A percentile compares a stretch with the other conserved stretches of the same genome.
Evolutionary conservation across 1,139 yeast genomes (phyloP).

Genomic region (Magnusiomyces ingens): DNA sequence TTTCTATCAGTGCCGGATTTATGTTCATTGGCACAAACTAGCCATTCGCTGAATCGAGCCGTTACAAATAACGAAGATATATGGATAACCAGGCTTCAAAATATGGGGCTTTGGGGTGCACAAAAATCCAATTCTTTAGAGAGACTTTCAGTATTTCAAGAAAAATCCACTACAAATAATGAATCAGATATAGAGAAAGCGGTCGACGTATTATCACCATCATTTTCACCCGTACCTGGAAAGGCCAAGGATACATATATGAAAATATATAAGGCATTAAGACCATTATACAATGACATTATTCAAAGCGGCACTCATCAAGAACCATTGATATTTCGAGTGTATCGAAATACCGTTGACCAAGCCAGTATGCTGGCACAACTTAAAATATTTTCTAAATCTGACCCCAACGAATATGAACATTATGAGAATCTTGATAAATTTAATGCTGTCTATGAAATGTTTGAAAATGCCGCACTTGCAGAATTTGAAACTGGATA

Average conservation of each 20-base stretch:
- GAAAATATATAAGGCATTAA: conserved; percentile 21
- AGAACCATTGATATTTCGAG: conserved; percentile 25
- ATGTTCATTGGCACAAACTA: conserved; percentile 2
- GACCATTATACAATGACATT: conserved; percentile 28
- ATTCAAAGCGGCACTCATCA: conserved; percentile 18
- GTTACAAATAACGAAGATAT: conserved; percentile 29
- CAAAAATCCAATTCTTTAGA: background rate
- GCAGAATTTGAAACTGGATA: conserved; percentile 59
- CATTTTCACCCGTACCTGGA: conserved; percentile 11
- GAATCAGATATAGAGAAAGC: conserved; percentile 9
- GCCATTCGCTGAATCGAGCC: background rate
- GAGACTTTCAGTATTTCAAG: background rate
- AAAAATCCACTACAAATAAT: background rate
- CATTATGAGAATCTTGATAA: conserved; percentile 40
- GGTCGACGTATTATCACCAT: conserved; percentile 3
- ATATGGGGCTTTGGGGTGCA: conserved; percentile 45
- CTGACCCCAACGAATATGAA: conserved; percentile 36
- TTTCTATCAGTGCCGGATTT: conserved; percentile 1
- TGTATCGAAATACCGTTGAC: conserved; percentile 24
- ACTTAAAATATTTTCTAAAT: conserved; percentile 33
- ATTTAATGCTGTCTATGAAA: conserved; percentile 53
- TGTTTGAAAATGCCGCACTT: conserved; percentile 66
- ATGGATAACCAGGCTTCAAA: conserved; percentile 48
- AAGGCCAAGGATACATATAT: conserved; percentile 21
- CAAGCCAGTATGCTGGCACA: conserved; percentile 29